A percentile compares a stretch with the other conserved stretches of the same genome.
phyloP scores from a whole-genome alignment of 257 asterid genomes.

The Handroanthus guayacan region DNA sequence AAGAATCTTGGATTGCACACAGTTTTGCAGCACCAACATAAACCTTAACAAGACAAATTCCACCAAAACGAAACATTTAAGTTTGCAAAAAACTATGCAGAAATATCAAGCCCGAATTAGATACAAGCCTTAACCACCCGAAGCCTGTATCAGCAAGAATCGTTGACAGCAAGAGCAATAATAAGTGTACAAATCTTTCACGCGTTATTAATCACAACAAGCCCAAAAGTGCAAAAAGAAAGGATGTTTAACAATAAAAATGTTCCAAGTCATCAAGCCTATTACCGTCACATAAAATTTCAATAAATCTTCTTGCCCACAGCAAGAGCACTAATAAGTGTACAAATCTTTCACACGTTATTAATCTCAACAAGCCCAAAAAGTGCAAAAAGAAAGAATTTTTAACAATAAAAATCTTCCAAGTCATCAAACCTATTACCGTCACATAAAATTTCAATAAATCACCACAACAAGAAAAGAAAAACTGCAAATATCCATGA shows the following conservation, averaged over 20 bases:
- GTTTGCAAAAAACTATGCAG: background rate
- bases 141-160: background rate
- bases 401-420: background rate
- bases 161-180: background rate
- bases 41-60: background rate
- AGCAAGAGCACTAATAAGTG: background rate
- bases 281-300: background rate
- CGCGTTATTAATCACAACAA: background rate
- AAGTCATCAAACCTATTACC: background rate
- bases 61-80: conserved; percentile 5
- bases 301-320: no score
- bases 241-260: background rate
- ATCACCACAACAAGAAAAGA: background rate
- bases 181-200: background rate
- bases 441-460: background rate
- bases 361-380: conserved; percentile 11
- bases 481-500: background rate
- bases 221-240: conserved; percentile 20
- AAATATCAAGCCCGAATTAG: background rate
- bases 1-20: background rate
- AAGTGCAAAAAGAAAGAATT: conserved; percentile 15
- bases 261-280: background rate
- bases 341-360: background rate
- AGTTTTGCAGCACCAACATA: conserved; percentile 1
- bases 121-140: background rate